These are phyloP conservation scores for Colletotrichum gigasporum DNA, from an alignment of 2,329 filamentous ascomycete genomes.

Conservation along the genomic window DNA sequence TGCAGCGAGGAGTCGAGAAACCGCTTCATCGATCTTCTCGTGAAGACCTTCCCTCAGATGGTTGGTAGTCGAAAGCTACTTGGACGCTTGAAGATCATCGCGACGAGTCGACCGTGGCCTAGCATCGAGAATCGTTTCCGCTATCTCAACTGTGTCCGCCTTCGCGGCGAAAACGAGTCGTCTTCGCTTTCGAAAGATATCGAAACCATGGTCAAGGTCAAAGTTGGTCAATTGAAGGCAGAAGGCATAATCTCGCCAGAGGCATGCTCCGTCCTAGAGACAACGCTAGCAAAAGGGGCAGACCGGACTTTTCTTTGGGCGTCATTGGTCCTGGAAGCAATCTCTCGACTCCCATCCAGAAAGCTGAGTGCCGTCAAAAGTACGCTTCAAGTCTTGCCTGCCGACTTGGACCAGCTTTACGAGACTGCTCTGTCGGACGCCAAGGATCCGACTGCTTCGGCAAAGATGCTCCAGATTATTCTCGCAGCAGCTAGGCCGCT, in stretches of 20 bases:
- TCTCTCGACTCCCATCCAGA: conserved; percentile 4
- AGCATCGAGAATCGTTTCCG: background rate
- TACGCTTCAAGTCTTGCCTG: background rate
- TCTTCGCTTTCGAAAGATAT: background rate
- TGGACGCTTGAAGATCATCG: background rate
- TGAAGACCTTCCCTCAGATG: background rate
- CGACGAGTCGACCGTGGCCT: conserved; percentile 20
- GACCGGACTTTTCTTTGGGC: conserved; percentile 22
- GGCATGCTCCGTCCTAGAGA: background rate
- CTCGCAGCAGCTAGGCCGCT: conserved; percentile 1
- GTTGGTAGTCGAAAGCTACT: background rate
- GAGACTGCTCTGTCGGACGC: background rate
- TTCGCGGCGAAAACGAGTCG: conserved; percentile 18
- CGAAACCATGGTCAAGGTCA: background rate
- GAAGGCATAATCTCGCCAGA: background rate
- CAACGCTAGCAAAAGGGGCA: background rate
- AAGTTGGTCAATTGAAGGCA: background rate
- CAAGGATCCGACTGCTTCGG: background rate
- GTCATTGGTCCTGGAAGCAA: background rate
- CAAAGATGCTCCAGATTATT: background rate
- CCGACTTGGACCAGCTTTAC: conserved; percentile 15
- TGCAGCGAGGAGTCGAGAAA: conserved; percentile 1
- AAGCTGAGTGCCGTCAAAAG: conserved; percentile 5
- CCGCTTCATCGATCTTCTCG: background rate
- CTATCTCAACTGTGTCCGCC: background rate